Conservation (phyloP, 768 basidiomycete species). For the Neoboletus subvelutipes region DNA sequence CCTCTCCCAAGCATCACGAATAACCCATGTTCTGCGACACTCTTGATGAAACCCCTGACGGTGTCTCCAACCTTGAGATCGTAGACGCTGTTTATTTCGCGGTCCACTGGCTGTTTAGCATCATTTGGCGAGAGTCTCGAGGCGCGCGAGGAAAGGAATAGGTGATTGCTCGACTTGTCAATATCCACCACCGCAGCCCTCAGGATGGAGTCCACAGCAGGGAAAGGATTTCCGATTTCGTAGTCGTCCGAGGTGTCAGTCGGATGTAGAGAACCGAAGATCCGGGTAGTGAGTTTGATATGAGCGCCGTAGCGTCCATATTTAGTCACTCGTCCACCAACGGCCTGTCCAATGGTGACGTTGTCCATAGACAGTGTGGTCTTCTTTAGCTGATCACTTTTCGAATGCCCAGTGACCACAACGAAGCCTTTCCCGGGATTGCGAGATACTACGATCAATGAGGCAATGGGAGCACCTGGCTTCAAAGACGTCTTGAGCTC, state of each 20-base stretch:
- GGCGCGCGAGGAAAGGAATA: constrained; percentile 78
- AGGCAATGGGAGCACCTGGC: constrained; percentile 66
- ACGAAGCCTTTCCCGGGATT: constrained; percentile 85
- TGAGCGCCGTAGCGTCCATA: constrained; percentile 71
- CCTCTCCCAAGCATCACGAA: constrained; percentile 83
- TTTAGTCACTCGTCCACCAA: constrained; percentile 77
- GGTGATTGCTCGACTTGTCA: constrained; percentile 61
- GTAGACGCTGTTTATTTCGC: constrained; percentile 58
- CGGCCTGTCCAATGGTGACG: constrained; percentile 67
- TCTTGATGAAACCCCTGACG: constrained; percentile 90
- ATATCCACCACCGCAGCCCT: constrained; percentile 70
- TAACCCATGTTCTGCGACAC: constrained; percentile 79
- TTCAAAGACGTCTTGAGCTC: constrained; percentile 65
- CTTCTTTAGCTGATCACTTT: constrained; percentile 52
- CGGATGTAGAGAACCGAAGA: constrained; percentile 77
- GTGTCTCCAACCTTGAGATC: constrained; percentile 71
- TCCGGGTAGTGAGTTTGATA: constrained; percentile 68
- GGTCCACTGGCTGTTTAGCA: constrained; percentile 53
- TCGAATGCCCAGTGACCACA: constrained; percentile 75
- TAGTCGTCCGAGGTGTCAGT: constrained; percentile 85
- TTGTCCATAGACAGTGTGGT: constrained; percentile 61
- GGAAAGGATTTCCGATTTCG: constrained; percentile 53
- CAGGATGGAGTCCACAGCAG: constrained; percentile 62
- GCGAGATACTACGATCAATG: constrained; percentile 86
- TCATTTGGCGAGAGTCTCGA: constrained; percentile 65